Evolutionary conservation across 345 rosid species (phyloP).

Genomic region (Camelina sativa): DNA sequence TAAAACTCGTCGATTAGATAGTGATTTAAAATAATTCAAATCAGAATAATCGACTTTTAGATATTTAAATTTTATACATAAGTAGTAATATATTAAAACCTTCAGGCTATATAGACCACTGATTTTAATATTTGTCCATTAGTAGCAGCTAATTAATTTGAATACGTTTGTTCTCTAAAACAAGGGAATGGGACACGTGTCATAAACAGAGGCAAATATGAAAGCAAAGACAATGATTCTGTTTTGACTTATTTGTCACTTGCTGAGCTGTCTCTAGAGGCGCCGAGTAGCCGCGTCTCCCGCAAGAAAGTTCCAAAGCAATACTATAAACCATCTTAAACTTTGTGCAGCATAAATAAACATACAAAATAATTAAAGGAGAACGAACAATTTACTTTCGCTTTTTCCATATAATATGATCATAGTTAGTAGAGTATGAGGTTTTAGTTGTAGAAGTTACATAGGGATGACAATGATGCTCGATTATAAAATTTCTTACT

Average conservation of each 20-base stretch:
- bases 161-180: slow-evolving; percentile 5
- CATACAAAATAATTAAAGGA: neutral
- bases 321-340: neutral
- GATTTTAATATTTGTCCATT: slow-evolving; percentile 11
- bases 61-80: no score
- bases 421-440: no score
- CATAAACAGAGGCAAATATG: neutral
- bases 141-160: slow-evolving; percentile 5
- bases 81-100: no score
- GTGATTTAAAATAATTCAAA: neutral
- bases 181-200: slow-evolving; percentile 27
- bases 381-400: neutral
- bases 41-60: neutral
- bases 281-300: slow-evolving; percentile 44
- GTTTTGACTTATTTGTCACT: slow-evolving; percentile 21
- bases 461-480: no score
- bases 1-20: neutral
- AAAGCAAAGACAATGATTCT: slow-evolving; percentile 34
- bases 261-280: slow-evolving; percentile 38
- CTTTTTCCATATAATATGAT: neutral
- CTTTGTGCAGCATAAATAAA: slow-evolving; percentile 20
- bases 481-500: no score
- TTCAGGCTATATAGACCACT: no score
- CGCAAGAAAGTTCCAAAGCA: slow-evolving; percentile 34
- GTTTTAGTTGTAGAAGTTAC: no score